Evolutionary conservation across 805 yeast genomes (phyloP).

Genomic region (Candida golubevii): DNA sequence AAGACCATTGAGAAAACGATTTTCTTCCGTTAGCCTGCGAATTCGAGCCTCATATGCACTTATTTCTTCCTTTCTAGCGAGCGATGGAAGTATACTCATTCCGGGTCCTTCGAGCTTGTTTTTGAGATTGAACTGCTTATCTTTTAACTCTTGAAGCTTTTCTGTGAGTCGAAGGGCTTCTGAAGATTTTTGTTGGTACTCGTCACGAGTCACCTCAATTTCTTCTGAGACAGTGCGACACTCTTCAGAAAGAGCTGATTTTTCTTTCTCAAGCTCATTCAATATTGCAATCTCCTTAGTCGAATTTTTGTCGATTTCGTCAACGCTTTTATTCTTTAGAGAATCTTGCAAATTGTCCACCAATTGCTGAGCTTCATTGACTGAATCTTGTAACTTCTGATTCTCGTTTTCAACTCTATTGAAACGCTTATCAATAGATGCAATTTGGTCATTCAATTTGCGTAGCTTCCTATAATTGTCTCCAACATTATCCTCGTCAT

Average conservation of each 20-base stretch:
- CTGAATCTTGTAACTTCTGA: conserved; percentile 15
- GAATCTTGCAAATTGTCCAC: conserved; percentile 9
- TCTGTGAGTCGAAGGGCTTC: conserved; percentile 30
- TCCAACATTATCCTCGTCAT: conserved; percentile 39
- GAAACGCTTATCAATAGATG: conserved; percentile 28
- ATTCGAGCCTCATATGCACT: conserved; percentile 25
- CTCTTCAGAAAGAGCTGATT: conserved; percentile 22
- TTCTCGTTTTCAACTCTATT: conserved; percentile 28
- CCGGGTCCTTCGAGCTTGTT: conserved; percentile 33
- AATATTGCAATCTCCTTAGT: conserved; percentile 21
- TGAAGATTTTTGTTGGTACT: conserved; percentile 33
- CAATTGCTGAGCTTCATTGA: conserved; percentile 6
- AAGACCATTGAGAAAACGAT: conserved; percentile 25
- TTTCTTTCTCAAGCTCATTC: conserved; percentile 25
- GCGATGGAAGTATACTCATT: conserved; percentile 29
- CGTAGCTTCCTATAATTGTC: conserved; percentile 35
- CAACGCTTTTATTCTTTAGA: conserved; percentile 14
- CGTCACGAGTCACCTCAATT: conserved; percentile 24
- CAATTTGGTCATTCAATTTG: conserved; percentile 32
- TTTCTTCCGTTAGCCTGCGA: conserved; percentile 24
- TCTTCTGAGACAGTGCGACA: conserved; percentile 24
- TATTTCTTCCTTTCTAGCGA: conserved; percentile 32
- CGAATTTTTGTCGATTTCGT: conserved; percentile 8
- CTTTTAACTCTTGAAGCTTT: conserved; percentile 19
- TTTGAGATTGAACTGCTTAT: conserved; percentile 17